These are phyloP conservation scores for Thuidium tamariscinum DNA, from an alignment of 225 moss, liverwort and hornwort genomes.

Conservation along the genomic window DNA sequence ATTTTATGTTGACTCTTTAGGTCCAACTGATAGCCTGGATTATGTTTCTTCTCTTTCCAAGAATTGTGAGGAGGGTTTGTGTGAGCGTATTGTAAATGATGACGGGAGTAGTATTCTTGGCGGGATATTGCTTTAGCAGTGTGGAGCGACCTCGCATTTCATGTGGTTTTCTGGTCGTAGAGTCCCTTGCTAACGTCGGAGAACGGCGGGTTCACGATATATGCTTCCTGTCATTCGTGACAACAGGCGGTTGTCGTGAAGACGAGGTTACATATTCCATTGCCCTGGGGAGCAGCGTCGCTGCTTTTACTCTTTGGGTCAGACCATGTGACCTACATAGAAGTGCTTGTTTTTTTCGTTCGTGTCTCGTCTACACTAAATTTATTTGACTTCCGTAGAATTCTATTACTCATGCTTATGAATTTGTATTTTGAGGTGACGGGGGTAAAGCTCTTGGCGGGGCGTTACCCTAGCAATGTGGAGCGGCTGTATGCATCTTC, in stretches of 20 bases:
- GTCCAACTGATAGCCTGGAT: background rate
- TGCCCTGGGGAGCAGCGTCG: conserved; percentile 53
- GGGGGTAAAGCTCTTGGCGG: background rate
- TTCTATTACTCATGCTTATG: too few relatives aligned
- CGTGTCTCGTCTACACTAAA: too few relatives aligned
- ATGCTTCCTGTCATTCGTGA: background rate
- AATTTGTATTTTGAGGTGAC: background rate
- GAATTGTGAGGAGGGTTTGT: too few relatives aligned
- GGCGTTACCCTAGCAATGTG: background rate
- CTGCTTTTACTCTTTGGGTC: conserved; percentile 24
- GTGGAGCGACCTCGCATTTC: background rate
- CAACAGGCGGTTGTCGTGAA: background rate
- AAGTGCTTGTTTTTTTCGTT: background rate
- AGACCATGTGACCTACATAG: background rate
- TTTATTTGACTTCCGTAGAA: too few relatives aligned
- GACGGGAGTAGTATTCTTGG: background rate
- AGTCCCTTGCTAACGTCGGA: background rate
- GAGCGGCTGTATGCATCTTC: background rate
- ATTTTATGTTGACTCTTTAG: background rate
- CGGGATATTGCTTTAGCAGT: background rate
- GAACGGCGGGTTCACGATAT: background rate
- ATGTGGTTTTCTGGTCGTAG: background rate
- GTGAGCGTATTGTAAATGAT: too few relatives aligned
- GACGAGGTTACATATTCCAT: conserved; percentile 31
- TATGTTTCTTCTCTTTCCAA: too few relatives aligned